A percentile compares a stretch with the other conserved stretches of the same genome.
Conservation (phyloP, 306 rosid species). For the Prunus kanzakura region DNA sequence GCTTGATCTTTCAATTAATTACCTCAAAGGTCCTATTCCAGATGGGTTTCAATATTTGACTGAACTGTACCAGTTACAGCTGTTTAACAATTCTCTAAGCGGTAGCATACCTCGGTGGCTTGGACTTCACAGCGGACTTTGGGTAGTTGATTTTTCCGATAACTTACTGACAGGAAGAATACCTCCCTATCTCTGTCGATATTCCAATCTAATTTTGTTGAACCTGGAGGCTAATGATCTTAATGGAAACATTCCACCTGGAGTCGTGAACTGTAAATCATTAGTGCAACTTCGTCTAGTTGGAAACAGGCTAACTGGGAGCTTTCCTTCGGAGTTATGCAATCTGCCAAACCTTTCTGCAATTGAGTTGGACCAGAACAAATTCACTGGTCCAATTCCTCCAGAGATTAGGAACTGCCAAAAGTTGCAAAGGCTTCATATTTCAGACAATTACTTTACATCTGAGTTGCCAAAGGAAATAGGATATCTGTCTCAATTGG, state of each 20-base stretch:
- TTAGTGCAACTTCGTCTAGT: slow-evolving; percentile 64
- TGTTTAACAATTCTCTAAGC: slow-evolving; percentile 66
- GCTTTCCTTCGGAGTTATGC: slow-evolving; percentile 76
- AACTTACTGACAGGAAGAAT: slow-evolving; percentile 66
- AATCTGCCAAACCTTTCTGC: slow-evolving; percentile 66
- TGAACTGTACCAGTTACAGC: slow-evolving; percentile 69
- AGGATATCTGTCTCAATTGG: slow-evolving; percentile 76
- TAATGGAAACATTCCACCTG: slow-evolving; percentile 64
- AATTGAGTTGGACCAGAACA: slow-evolving; percentile 71
- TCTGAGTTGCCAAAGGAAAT: slow-evolving; percentile 78
- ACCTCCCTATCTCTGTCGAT: slow-evolving; percentile 71
- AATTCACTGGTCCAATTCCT: slow-evolving; percentile 76
- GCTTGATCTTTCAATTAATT: slow-evolving; percentile 90
- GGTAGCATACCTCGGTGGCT: slow-evolving; percentile 73
- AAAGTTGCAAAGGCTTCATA: slow-evolving; percentile 82
- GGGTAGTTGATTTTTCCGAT: slow-evolving; percentile 93
- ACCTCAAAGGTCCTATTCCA: slow-evolving; percentile 75
- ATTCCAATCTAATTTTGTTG: slow-evolving; percentile 60
- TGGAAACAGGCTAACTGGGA: slow-evolving; percentile 69
- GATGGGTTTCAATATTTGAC: slow-evolving; percentile 60
- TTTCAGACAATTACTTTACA: slow-evolving; percentile 72
- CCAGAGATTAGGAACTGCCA: slow-evolving; percentile 55
- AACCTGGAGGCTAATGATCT: slow-evolving; percentile 64
- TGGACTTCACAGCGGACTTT: slow-evolving; percentile 63
- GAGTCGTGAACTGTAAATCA: slow-evolving; percentile 56